Base-by-base conservation (phyloP, 495 filamentous ascomycete genomes). In the Aspergillus sparsus region DNA sequence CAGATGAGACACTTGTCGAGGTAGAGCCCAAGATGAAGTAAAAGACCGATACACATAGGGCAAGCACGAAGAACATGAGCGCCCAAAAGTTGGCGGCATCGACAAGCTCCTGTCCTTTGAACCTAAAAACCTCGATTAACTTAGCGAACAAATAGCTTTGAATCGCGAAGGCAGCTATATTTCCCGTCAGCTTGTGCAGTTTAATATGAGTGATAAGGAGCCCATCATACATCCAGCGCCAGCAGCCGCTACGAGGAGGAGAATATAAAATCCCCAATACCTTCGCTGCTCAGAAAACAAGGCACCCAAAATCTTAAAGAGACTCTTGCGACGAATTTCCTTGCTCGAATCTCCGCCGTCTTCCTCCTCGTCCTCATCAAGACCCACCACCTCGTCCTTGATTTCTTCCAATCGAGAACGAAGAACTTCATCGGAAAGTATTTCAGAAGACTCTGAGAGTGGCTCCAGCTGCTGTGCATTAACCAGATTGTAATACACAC, bases 51-150 rank as follows among this genome's bases (percentile, higher is more conserved):
- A 82, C 75, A 42, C 74, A 79, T 6, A 81, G 65, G 16, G 83
- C 83, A 0, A 88, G 74, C 11, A 81, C 69, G 49, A 88, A 82
- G 65, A 89, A 88, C 82, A 87, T 87, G 34, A 88, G 63, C 13
- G 84, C 80, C 85, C 85, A 89, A 58, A 88, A 87, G 52, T 78
- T 80, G n/a, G 68, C 80, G 1, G 72, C 62, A 32, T 69, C 39
- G 11, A 57, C 51, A 0, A 75, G 64, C 45, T 69, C 55, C 21
- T 71, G 53, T 7, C 66, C 74, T 3, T 64, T 65, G 21, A 77
- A 76, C n/a, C 73, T 64, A 44, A 77, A 76, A 0, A 73, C 72
- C 8, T 64, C 42, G 12, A 77, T 55, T 2, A 75, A 18, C 11
- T 68, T 62, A 0, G 74, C 69, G 53, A 72, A 78, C 12, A 80